Evolutionary conservation across 2,329 filamentous ascomycete species (phyloP).

Genomic region (Pseudocercospora cruenta): DNA sequence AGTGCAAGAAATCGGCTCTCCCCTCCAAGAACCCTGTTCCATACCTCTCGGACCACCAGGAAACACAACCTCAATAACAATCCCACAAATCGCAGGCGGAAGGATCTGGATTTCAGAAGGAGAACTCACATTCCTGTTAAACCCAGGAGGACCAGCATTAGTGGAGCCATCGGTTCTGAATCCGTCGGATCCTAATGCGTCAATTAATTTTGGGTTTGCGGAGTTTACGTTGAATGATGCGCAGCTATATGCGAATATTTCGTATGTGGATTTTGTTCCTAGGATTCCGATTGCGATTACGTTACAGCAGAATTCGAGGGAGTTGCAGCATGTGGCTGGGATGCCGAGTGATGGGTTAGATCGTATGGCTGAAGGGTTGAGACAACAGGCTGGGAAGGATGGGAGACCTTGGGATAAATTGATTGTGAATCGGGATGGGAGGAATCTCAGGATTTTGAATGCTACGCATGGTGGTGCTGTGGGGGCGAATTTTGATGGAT

Average conservation of each 20-base stretch:
- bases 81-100: slow-evolving; percentile 43
- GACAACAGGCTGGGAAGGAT: slow-evolving; percentile 60
- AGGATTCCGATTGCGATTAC: slow-evolving; percentile 48
- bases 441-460: slow-evolving; percentile 49
- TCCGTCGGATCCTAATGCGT: slow-evolving; percentile 49
- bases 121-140: slow-evolving; percentile 43
- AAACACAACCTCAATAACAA: slow-evolving; percentile 38
- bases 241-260: slow-evolving; percentile 54
- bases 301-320: slow-evolving; percentile 43
- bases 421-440: slow-evolving; percentile 48
- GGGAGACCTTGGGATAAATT: slow-evolving; percentile 67
- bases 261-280: slow-evolving; percentile 44
- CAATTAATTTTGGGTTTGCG: slow-evolving; percentile 50
- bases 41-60: slow-evolving; percentile 41
- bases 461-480: slow-evolving; percentile 53
- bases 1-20: slow-evolving; percentile 37
- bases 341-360: slow-evolving; percentile 63
- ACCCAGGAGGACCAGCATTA: slow-evolving; percentile 42
- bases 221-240: slow-evolving; percentile 54
- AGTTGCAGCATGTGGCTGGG: slow-evolving; percentile 58
- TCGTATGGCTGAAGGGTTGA: slow-evolving; percentile 58
- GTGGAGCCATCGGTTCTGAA: slow-evolving; percentile 43
- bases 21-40: slow-evolving; percentile 41
- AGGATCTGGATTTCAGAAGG: slow-evolving; percentile 43
- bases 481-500: slow-evolving; percentile 55